These are phyloP conservation scores for Byssoonygena ceratinophila DNA, from an alignment of 2,329 filamentous ascomycete species.

Conservation along the genomic window DNA sequence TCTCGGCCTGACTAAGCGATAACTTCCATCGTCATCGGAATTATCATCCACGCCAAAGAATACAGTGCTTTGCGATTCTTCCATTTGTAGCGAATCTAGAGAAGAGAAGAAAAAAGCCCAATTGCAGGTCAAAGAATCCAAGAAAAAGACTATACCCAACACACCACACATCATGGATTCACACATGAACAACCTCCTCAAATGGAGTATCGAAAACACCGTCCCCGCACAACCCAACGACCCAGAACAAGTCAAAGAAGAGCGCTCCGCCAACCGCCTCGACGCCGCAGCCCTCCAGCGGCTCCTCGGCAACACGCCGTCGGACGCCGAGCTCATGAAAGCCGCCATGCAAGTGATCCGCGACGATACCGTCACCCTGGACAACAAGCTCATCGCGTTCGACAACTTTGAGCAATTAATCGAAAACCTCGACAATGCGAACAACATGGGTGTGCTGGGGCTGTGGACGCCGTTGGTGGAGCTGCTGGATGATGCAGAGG, in stretches of 20 bases:
- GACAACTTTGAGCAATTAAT: slow-evolving; percentile 93
- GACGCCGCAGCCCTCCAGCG: slow-evolving; percentile 24
- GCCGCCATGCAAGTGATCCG: slow-evolving; percentile 68
- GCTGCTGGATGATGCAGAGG: slow-evolving; percentile 56
- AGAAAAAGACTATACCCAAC: neutral
- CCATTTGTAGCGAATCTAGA: neutral
- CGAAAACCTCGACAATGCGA: slow-evolving; percentile 90
- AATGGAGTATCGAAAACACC: slow-evolving; percentile 64
- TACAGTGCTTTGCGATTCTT: too few species aligned
- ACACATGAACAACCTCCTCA: slow-evolving; percentile 64
- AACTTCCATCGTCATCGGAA: neutral
- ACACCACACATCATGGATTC: slow-evolving; percentile 42
- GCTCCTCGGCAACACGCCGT: slow-evolving; percentile 55
- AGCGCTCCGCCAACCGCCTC: slow-evolving; percentile 17
- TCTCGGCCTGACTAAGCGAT: neutral
- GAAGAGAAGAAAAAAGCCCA: neutral
- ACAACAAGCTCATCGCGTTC: slow-evolving; percentile 72
- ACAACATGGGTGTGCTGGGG: slow-evolving; percentile 69
- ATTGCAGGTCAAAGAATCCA: neutral
- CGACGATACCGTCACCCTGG: slow-evolving; percentile 54
- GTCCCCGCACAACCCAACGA: slow-evolving; percentile 31
- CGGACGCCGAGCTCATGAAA: slow-evolving; percentile 86
- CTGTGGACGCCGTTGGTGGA: slow-evolving; percentile 73
- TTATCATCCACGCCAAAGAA: neutral
- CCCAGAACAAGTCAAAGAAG: slow-evolving; percentile 20